A percentile compares a stretch with the other conserved stretches of the same genome.
Conservation (phyloP, 352 stramenopile species). For the Phytophthora vignae region DNA sequence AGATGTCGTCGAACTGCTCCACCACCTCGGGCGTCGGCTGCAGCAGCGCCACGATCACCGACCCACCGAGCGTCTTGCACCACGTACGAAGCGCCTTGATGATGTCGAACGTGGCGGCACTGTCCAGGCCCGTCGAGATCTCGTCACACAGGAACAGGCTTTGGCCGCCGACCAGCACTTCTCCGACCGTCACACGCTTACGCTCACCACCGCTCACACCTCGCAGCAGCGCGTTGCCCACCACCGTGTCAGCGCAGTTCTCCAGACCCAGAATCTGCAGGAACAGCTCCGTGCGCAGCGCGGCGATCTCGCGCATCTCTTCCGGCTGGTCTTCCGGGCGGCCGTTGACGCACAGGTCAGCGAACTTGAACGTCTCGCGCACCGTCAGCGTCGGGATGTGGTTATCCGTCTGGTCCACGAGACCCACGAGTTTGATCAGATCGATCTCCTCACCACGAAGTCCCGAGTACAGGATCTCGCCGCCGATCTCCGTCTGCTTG, state of each 20-base stretch:
- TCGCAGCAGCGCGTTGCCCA: slow-evolving; percentile 87
- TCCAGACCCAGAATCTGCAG: slow-evolving; percentile 87
- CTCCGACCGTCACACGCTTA: slow-evolving; percentile 87
- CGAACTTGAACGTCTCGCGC: slow-evolving; percentile 90
- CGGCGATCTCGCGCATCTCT: slow-evolving; percentile 74
- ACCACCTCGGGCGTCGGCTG: slow-evolving; percentile 91
- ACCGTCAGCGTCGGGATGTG: slow-evolving; percentile 92
- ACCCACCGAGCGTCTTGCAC: slow-evolving; percentile 47
- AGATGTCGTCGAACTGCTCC: slow-evolving; percentile 96
- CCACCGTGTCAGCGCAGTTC: slow-evolving; percentile 93
- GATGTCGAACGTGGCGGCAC: slow-evolving; percentile 65
- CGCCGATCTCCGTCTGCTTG: slow-evolving; percentile 39
- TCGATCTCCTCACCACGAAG: slow-evolving; percentile 54
- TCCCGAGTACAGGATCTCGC: slow-evolving; percentile 60
- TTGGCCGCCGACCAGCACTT: slow-evolving; percentile 51
- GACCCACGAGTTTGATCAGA: slow-evolving; percentile 66
- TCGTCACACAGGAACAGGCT: slow-evolving; percentile 86
- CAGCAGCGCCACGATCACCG: slow-evolving; percentile 46
- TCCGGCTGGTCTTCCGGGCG: slow-evolving; percentile 63
- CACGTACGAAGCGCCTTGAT: slow-evolving; percentile 60
- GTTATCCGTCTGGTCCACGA: slow-evolving; percentile 83
- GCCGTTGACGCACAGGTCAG: slow-evolving; percentile 91
- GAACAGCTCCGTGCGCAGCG: slow-evolving; percentile 77
- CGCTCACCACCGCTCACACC: slow-evolving; percentile 93
- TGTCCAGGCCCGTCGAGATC: slow-evolving; percentile 69